A percentile compares a stretch with the other conserved stretches of the same genome.
These are phyloP conservation scores for Starmerella riodocensis DNA, from an alignment of 805 yeast genomes.

Conservation along the genomic window DNA sequence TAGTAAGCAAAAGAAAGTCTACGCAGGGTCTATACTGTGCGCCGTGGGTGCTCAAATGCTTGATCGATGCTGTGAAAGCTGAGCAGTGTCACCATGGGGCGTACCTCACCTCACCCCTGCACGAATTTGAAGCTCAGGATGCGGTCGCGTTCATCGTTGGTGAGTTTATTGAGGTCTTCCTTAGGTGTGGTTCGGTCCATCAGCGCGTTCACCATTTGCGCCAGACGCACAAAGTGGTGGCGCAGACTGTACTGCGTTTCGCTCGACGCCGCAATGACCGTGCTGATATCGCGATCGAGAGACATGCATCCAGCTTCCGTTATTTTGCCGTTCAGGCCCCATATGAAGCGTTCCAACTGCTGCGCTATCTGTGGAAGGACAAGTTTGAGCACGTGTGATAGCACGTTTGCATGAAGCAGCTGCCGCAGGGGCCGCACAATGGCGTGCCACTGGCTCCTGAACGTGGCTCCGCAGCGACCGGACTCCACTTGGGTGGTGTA, in stretches of 20 bases:
- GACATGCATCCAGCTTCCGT: constrained; percentile 75
- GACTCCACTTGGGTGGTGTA: constrained; percentile 3
- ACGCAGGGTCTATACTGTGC: too few species aligned
- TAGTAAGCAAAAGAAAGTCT: too few species aligned
- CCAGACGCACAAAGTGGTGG: constrained; percentile 64
- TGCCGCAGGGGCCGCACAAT: constrained; percentile 53
- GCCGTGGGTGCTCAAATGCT: too few species aligned
- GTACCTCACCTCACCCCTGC: too few species aligned
- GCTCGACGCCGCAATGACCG: constrained; percentile 51
- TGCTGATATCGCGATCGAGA: constrained; percentile 67
- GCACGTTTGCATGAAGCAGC: constrained; percentile 43
- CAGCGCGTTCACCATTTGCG: constrained; percentile 56
- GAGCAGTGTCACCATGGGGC: too few species aligned
- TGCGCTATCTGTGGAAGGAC: constrained; percentile 44
- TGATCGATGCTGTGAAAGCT: too few species aligned
- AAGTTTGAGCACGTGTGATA: constrained; percentile 34
- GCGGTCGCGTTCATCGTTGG: constrained; percentile 1
- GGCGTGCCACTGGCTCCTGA: constrained; percentile 51
- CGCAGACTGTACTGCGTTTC: constrained; percentile 61
- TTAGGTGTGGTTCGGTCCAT: constrained; percentile 5
- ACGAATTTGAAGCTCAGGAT: background rate
- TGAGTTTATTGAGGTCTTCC: constrained; percentile 3
- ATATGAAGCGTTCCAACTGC: constrained; percentile 50
- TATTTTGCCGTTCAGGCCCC: constrained; percentile 51
- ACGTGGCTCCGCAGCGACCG: constrained; percentile 26